phyloP scores from a whole-genome alignment of 2,329 filamentous ascomycete species.

The Colletotrichum sp. region DNA sequence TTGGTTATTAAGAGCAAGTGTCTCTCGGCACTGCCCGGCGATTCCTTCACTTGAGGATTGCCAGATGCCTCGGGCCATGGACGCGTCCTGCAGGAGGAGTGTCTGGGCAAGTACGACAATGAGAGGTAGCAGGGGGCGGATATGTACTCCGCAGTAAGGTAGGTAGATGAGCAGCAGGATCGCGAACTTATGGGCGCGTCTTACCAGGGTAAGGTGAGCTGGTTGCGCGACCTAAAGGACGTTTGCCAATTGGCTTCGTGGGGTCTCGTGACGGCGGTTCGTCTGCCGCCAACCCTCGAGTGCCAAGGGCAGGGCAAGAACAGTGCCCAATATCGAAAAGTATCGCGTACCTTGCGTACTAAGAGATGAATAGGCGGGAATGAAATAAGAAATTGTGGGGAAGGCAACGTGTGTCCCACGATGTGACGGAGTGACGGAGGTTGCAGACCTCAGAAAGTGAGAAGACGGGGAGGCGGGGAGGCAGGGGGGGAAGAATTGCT shows the following conservation, averaged over 20 bases:
- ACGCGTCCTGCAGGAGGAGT: neutral
- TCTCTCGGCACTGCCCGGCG: slow-evolving; percentile 2
- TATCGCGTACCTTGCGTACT: neutral
- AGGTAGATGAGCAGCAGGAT: neutral
- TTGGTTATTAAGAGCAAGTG: neutral
- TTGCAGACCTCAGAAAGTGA: slow-evolving; percentile 2
- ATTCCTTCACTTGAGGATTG: slow-evolving; percentile 13
- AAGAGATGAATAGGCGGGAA: slow-evolving; percentile 7
- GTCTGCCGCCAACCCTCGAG: neutral
- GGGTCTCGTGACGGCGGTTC: neutral
- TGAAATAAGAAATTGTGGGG: slow-evolving; percentile 17
- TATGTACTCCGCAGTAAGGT: neutral
- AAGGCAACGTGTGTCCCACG: slow-evolving; percentile 6
- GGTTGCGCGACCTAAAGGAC: neutral
- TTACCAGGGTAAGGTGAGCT: slow-evolving; percentile 14
- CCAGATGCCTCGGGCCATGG: slow-evolving; percentile 2
- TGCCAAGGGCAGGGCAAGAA: slow-evolving; percentile 6
- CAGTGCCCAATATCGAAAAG: slow-evolving; percentile 1
- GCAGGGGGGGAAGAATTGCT: neutral
- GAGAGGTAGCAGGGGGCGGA: neutral
- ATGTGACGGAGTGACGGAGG: slow-evolving; percentile 14
- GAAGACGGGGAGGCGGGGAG: neutral
- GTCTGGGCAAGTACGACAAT: neutral
- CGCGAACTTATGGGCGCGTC: neutral
- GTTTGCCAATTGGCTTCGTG: neutral